Conservation (phyloP, 148 eudicot genomes). For the Silene latifolia region DNA sequence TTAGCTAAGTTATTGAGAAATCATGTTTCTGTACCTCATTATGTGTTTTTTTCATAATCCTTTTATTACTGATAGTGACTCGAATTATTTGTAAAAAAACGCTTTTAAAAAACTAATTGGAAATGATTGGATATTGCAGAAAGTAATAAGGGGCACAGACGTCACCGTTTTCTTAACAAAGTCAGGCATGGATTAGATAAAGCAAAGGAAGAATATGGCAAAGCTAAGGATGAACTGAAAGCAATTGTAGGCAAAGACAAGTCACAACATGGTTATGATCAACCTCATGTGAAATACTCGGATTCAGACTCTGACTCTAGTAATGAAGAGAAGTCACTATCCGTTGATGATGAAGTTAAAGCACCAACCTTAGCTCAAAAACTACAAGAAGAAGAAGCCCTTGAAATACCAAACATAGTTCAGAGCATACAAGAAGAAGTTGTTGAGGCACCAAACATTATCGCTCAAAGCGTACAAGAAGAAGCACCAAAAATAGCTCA, state of each 20-base stretch:
- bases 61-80: too few species aligned
- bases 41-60: too few species aligned
- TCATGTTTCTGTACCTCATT: neutral
- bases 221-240: neutral
- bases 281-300: neutral
- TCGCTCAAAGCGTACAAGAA: slow-evolving; percentile 50
- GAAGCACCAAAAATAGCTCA: slow-evolving; percentile 19
- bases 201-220: neutral
- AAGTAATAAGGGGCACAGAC: neutral
- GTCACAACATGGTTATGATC: neutral
- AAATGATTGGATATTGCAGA: neutral
- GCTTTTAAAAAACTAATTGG: neutral
- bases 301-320: neutral
- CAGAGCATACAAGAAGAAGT: slow-evolving; percentile 56
- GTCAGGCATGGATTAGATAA: neutral
- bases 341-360: slow-evolving; percentile 30
- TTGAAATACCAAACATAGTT: slow-evolving; percentile 42
- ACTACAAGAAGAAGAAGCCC: slow-evolving; percentile 54
- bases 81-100: too few species aligned
- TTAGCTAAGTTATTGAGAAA: neutral
- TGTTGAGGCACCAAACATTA: slow-evolving; percentile 42
- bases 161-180: neutral
- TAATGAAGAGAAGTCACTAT: slow-evolving; percentile 9
- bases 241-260: neutral
- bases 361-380: slow-evolving; percentile 45